These are phyloP conservation scores for Parathielavia hyrcaniae DNA, from an alignment of 495 filamentous ascomycete species.

Conservation along the genomic window DNA sequence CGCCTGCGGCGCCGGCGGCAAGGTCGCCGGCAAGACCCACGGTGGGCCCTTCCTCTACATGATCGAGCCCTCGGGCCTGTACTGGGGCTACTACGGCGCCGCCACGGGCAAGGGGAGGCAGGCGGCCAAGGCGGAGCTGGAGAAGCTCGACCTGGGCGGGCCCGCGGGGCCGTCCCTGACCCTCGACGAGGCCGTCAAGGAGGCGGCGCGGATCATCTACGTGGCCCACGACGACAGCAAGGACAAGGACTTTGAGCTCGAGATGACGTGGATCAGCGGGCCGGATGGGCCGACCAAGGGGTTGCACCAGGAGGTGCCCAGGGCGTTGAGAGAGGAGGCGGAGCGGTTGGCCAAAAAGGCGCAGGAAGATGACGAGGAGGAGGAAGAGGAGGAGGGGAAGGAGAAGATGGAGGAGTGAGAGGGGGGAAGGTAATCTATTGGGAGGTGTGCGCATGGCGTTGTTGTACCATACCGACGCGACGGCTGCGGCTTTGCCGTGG, in stretches of 20 bases:
- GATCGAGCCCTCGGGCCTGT: constrained; percentile 94
- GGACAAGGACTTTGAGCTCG: constrained; percentile 97
- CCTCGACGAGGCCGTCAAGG: constrained; percentile 82
- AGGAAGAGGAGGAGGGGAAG: constrained; percentile 49
- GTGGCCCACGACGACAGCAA: constrained; percentile 93
- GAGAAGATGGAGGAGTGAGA: constrained; percentile 66
- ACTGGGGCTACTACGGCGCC: constrained; percentile 98
- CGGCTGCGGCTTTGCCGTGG: constrained; percentile 1
- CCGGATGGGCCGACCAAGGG: constrained; percentile 81
- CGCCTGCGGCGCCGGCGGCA: constrained; percentile 69
- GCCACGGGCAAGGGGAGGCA: constrained; percentile 95
- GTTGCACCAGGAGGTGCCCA: constrained; percentile 84
- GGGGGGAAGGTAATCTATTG: not conserved
- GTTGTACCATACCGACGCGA: constrained; percentile 14
- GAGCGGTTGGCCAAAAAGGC: constrained; percentile 78
- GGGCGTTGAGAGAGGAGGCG: constrained; percentile 80
- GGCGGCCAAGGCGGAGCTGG: constrained; percentile 92
- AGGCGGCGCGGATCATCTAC: constrained; percentile 94
- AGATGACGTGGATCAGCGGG: constrained; percentile 94
- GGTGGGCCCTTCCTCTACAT: constrained; percentile 94
- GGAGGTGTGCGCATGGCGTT: constrained; percentile 18
- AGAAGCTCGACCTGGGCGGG: constrained; percentile 87
- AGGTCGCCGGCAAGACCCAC: constrained; percentile 62
- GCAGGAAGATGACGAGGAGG: constrained; percentile 69
- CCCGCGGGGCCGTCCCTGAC: constrained; percentile 48